Base-by-base conservation (phyloP, 345 rosid genomes). In the Eucalyptus camaldulensis region DNA sequence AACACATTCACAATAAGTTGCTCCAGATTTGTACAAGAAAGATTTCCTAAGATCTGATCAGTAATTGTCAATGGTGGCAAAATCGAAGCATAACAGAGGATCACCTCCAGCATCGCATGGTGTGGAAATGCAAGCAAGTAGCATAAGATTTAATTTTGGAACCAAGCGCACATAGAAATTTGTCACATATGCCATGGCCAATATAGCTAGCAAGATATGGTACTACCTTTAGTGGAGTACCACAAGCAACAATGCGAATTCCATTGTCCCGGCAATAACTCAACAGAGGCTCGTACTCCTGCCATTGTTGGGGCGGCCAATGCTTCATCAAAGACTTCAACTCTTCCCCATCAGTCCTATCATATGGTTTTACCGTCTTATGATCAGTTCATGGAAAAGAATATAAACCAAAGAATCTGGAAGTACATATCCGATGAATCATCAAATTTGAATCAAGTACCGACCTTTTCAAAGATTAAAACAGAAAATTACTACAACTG, bases 211-310 rank as follows among this genome's bases (percentile, higher is more conserved):
- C 45, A 21, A 87, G 83, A 45, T 51, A 65, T 27, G 87, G 65
- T 33, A 80, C 9, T 88, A 97, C 99, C 98, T 95, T 92, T 80
- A 96, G 96, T 10, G 99, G 99, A 92, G 97, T 92, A 91, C 97
- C 99, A 90, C 96, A 94, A 88, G 99, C 97, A 93, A 97, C 94
- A 90, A 96, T 92, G 56, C 87, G 93, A 89, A 96, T 90, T 47
- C 93, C 92, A 89, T 97, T 93, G 72, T 96, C 97, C 1, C 97
- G 96, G 89, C 99, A 97, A 89, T 94, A 97, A 87, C 87, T 95
- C 90, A 97, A 91, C 4, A 97, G 94, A 93, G 97, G 98, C 92
- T 97, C 98, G 56, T 95, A 95, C 80, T 97, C 99, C 91, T 92
- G 96, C 99, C 99, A 97, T 40, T 92, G 94, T 87, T 93, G 93